These are phyloP conservation scores for Phytophthora europaea DNA, from an alignment of 352 stramenopile species.

Conservation along the genomic window DNA sequence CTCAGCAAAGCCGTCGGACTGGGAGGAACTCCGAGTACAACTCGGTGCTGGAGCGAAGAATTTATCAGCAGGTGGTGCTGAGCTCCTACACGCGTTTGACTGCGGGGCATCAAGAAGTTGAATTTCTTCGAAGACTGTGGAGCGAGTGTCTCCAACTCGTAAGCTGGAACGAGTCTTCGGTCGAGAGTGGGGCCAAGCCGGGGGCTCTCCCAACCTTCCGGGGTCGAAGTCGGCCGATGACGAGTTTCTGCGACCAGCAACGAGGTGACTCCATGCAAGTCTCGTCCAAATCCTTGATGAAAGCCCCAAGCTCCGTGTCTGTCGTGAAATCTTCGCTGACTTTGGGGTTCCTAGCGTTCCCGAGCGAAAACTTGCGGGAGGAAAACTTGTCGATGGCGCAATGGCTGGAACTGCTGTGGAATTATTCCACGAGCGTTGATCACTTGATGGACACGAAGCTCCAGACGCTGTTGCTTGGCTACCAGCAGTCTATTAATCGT, in stretches of 20 bases:
- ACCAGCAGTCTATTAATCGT: conserved; percentile 1
- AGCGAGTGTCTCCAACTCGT: conserved; percentile 33
- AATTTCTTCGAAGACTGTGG: conserved; percentile 29
- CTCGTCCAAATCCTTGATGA: conserved; percentile 11
- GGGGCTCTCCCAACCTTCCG: conserved; percentile 1
- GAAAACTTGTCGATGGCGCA: conserved; percentile 27
- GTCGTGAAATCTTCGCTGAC: not conserved
- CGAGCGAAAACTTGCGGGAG: conserved; percentile 21
- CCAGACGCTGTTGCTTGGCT: conserved; percentile 25
- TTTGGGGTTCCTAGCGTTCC: conserved; percentile 36
- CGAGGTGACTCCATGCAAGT: not conserved
- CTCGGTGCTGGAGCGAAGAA: conserved; percentile 9
- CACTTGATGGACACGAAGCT: conserved; percentile 27
- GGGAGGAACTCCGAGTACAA: not conserved
- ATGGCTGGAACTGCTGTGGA: conserved; percentile 53
- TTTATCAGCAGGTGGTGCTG: conserved; percentile 37
- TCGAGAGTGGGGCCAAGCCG: not conserved
- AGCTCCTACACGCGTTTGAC: conserved; percentile 31
- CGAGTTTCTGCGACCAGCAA: conserved; percentile 8
- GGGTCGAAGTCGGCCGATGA: conserved; percentile 23
- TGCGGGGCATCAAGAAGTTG: conserved; percentile 25
- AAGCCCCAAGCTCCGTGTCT: conserved; percentile 1
- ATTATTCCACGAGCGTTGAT: conserved; percentile 30
- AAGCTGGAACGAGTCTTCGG: conserved; percentile 7
- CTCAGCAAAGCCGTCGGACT: conserved; percentile 7